These are phyloP conservation scores for Aspergillus flavus DNA, from an alignment of 2,329 filamentous ascomycete genomes.

Conservation along the genomic window DNA sequence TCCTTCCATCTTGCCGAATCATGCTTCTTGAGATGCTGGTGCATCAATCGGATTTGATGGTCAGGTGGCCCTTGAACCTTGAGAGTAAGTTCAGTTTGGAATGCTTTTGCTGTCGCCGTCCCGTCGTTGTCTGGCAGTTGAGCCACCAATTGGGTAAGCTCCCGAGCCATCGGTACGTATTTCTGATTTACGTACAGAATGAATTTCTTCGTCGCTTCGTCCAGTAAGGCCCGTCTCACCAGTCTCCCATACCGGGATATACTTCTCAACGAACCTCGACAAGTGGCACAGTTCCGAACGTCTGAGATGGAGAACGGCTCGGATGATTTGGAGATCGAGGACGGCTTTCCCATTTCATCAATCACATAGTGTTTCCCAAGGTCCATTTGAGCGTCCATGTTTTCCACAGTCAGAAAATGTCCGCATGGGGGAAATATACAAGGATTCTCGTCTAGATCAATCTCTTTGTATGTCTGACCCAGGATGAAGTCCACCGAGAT, in stretches of 20 bases:
- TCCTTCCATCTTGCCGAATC: constrained; percentile 27
- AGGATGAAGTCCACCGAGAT: constrained; percentile 60
- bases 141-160: constrained; percentile 29
- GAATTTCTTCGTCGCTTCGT: constrained; percentile 63
- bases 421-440: constrained; percentile 66
- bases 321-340: constrained; percentile 30
- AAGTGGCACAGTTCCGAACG: constrained; percentile 60
- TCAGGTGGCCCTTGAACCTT: constrained; percentile 19
- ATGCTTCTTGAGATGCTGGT: constrained; percentile 21
- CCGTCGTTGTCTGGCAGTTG: constrained; percentile 25
- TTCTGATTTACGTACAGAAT: constrained; percentile 55
- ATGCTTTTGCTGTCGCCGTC: background rate
- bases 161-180: constrained; percentile 45
- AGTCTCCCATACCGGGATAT: constrained; percentile 51
- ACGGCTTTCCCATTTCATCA: constrained; percentile 27
- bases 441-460: constrained; percentile 62
- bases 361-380: constrained; percentile 41
- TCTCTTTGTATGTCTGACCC: constrained; percentile 57
- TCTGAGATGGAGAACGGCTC: constrained; percentile 54
- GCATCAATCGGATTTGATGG: constrained; percentile 30
- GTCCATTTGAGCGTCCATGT: constrained; percentile 61
- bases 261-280: constrained; percentile 59
- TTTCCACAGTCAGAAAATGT: constrained; percentile 63
- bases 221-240: constrained; percentile 58
- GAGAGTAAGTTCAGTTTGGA: constrained; percentile 17